Evolutionary conservation across 1,139 yeast genomes (phyloP).

Genomic region (Hyphopichia pseudoburtonii): DNA sequence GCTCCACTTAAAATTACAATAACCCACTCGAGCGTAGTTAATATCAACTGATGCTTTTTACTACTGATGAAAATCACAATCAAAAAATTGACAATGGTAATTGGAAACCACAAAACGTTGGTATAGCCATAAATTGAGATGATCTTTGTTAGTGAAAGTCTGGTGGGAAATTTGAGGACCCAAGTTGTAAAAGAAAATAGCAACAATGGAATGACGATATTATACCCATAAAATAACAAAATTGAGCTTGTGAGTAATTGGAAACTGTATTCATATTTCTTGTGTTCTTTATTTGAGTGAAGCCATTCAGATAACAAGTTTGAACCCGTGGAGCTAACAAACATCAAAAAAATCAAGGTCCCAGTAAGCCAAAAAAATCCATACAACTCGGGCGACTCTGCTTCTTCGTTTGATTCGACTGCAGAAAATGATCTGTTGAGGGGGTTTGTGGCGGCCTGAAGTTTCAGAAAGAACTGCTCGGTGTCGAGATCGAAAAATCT

Average conservation of each 20-base stretch:
- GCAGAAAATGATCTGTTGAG: slow-evolving; percentile 25
- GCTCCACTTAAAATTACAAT: slow-evolving; percentile 46
- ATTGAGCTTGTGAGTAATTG: slow-evolving; percentile 66
- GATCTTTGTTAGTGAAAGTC: slow-evolving; percentile 40
- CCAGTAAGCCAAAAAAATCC: slow-evolving; percentile 88
- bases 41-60: slow-evolving; percentile 28
- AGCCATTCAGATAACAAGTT: slow-evolving; percentile 48
- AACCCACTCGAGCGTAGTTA: slow-evolving; percentile 46
- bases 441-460: slow-evolving; percentile 48
- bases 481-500: slow-evolving; percentile 66
- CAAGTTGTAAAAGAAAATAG: slow-evolving; percentile 50
- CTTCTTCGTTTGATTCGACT: slow-evolving; percentile 18
- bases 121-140: slow-evolving; percentile 77
- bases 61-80: slow-evolving; percentile 47
- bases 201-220: slow-evolving; percentile 57
- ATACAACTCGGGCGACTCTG: slow-evolving; percentile 62
- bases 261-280: slow-evolving; percentile 57
- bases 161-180: slow-evolving; percentile 41
- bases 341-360: slow-evolving; percentile 68
- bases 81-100: slow-evolving; percentile 56
- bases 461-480: slow-evolving; percentile 50
- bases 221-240: slow-evolving; percentile 69
- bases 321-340: slow-evolving; percentile 67
- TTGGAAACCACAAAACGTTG: slow-evolving; percentile 76
- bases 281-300: slow-evolving; percentile 33